Percentiles rank a stretch among this genome's conserved stretches.
Conservation (phyloP, 1,139 yeast species). For the Arxiozyma bovina region DNA sequence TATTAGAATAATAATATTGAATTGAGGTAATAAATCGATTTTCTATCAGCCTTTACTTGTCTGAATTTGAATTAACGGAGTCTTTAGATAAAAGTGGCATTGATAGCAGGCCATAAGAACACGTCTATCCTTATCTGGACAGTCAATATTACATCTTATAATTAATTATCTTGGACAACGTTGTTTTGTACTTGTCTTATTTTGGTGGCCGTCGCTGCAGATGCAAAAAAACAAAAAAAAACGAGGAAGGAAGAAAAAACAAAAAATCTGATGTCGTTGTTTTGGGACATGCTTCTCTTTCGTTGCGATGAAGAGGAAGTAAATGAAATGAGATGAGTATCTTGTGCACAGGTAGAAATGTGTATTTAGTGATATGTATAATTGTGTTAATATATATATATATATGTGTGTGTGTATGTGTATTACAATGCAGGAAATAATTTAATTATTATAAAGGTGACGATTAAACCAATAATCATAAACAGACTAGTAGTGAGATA, state of each 20-base stretch:
- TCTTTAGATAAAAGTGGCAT: too few relatives aligned
- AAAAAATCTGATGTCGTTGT: too few relatives aligned
- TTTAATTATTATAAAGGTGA: conserved; percentile 31
- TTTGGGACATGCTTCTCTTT: too few relatives aligned
- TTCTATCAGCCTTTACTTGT: too few relatives aligned
- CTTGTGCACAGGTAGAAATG: not conserved
- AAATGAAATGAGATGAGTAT: not conserved
- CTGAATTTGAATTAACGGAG: not conserved
- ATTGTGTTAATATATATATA: not conserved
- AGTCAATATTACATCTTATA: too few relatives aligned
- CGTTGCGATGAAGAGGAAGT: not conserved
- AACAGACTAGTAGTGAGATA: conserved; percentile 25
- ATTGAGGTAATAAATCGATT: too few relatives aligned
- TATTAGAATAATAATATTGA: too few relatives aligned
- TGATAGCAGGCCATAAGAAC: too few relatives aligned
- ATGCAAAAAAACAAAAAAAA: not conserved
- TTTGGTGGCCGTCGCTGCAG: not conserved
- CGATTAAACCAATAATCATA: conserved; percentile 27
- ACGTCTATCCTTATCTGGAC: too few relatives aligned
- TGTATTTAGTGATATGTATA: too few relatives aligned
- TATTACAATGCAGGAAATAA: conserved; percentile 34
- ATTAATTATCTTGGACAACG: too few relatives aligned
- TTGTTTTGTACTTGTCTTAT: too few relatives aligned
- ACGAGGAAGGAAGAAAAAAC: not conserved
- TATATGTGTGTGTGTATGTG: not conserved